These are phyloP conservation scores for Ophiocordyceps polyrhachis-furcata DNA, from an alignment of 2,329 filamentous ascomycete genomes.

Conservation along the genomic window DNA sequence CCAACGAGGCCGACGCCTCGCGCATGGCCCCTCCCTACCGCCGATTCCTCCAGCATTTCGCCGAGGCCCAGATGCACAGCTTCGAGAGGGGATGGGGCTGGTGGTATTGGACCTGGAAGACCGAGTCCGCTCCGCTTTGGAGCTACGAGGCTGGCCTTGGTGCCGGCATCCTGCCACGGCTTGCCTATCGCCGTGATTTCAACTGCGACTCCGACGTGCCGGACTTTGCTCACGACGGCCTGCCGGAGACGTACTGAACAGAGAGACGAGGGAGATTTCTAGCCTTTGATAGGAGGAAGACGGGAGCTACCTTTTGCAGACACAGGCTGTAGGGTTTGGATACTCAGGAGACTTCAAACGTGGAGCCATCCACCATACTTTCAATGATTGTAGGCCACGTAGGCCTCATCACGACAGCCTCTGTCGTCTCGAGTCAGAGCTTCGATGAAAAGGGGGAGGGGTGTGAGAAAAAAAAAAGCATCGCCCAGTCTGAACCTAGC, in stretches of 20 bases:
- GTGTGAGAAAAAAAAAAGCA: too few relatives aligned
- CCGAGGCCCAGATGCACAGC: slow-evolving; percentile 85
- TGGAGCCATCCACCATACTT: background rate
- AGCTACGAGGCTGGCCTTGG: slow-evolving; percentile 68
- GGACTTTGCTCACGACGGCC: slow-evolving; percentile 23
- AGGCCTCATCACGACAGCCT: background rate
- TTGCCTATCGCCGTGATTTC: slow-evolving; percentile 54
- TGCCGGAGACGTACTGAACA: slow-evolving; percentile 30
- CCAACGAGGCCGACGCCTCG: slow-evolving; percentile 38
- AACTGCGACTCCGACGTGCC: slow-evolving; percentile 43
- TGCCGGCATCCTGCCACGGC: slow-evolving; percentile 60
- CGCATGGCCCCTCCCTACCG: slow-evolving; percentile 45
- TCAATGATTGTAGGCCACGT: background rate
- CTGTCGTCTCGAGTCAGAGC: background rate
- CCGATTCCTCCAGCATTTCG: slow-evolving; percentile 71
- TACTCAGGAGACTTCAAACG: background rate
- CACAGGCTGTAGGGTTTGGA: background rate
- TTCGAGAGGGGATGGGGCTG: slow-evolving; percentile 92
- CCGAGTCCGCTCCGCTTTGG: slow-evolving; percentile 74
- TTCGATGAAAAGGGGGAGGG: background rate
- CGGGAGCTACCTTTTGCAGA: background rate
- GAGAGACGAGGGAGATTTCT: background rate
- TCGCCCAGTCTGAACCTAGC: background rate
- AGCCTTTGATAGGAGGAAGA: background rate
- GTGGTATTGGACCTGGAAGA: slow-evolving; percentile 99